These are phyloP conservation scores for Antitrichia curtipendula DNA, from an alignment of 225 moss, liverwort and hornwort genomes.

Conservation along the genomic window DNA sequence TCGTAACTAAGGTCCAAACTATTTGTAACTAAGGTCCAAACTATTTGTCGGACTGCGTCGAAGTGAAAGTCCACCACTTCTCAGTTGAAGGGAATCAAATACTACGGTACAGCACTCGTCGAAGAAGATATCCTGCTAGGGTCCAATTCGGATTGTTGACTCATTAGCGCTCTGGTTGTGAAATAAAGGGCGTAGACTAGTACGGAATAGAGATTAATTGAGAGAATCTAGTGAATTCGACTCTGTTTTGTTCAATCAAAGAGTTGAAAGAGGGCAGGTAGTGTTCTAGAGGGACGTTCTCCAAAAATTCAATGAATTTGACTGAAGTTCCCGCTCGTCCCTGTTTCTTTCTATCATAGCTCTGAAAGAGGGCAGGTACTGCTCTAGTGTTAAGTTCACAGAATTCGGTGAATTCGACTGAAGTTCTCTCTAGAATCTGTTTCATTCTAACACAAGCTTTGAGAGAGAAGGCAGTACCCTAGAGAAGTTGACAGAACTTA, in stretches of 20 bases:
- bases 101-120: background rate
- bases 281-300: background rate
- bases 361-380: background rate
- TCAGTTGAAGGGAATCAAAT: background rate
- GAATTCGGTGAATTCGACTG: background rate
- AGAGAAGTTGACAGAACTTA: background rate
- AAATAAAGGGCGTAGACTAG: background rate
- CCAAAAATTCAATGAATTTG: background rate
- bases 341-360: background rate
- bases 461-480: background rate
- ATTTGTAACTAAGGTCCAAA: background rate
- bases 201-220: background rate
- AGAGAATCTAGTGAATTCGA: background rate
- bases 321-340: background rate
- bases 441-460: background rate
- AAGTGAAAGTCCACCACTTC: background rate
- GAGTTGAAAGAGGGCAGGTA: background rate
- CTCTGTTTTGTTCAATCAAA: background rate
- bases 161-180: background rate
- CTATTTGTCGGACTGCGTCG: background rate
- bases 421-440: background rate
- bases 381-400: background rate
- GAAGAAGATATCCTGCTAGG: background rate
- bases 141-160: background rate
- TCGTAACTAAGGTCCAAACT: background rate